Evolutionary conservation across 169 alveolate species (phyloP), one percentile per base, ranked within the genome.

Genomic region (Cystoisospora suis): DNA sequence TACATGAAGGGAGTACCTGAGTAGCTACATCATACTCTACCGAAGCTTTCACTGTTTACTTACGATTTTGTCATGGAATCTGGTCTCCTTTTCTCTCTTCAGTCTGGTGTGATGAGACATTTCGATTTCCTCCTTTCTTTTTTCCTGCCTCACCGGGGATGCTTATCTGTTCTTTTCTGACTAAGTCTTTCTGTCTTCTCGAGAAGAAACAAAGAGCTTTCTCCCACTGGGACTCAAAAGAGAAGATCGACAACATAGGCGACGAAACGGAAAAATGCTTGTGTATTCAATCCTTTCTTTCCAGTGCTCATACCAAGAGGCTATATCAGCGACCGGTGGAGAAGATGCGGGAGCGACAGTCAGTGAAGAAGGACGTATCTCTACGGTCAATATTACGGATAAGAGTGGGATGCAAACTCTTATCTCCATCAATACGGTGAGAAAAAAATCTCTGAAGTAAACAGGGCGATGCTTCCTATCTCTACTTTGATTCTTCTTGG

Each of bases 381-480:
- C 92, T 69, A 69, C 45, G 61, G 65, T 88, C 72, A 81, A 85
- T 9, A 85, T 88, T 17, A 85, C 75, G 6, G 92, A 88, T 88
- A 88, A 88, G 79, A 56, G 86, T 7, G 92, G 92, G 58, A 77
- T 46, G 44, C 88, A 88, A 45, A 77, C 92, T 6, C 59, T 75
- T 45, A 88, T 88, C 1, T 88, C 92, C 45, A 88, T 88, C 88
- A 77, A 88, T 79, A 88, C 92, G 40, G 92, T 88, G 38, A 20
- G 92, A 20, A n/a, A 1, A 44, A n/a, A n/a, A 49, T 9, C 61
- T n/a, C n/a, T n/a, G n/a, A n/a, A n/a, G n/a, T n/a, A n/a, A n/a
- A n/a, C n/a, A 23, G 65, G 23, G 65, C 29, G 65, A 53, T 15
- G 23, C 65, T 53, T 53, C 23, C 65, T 15, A 53, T 15, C 65